Base-by-base conservation (phyloP, 768 basidiomycete species). In the Neoboletus brunneissimus region DNA sequence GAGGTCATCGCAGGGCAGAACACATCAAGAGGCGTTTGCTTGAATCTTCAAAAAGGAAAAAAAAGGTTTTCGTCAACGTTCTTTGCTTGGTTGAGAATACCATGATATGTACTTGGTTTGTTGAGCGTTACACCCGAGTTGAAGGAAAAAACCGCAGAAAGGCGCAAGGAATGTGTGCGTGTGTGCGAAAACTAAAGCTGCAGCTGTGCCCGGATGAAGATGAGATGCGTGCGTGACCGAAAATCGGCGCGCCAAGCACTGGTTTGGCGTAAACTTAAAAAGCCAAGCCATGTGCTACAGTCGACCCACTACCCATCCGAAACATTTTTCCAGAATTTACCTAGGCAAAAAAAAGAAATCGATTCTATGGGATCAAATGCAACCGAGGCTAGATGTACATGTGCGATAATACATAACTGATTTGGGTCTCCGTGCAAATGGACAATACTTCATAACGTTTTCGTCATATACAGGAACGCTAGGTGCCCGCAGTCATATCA, bases 351-450 rank as follows among this genome's bases (percentile, higher is more conserved):
- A 38, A 34, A 48, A 15, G 43, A 43, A 34, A 20, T 46, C 25
- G 34, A 59, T 60, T 71, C 62, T 66, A 56, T 54, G 27, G 15
- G 27, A 48, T 29, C 44, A 20, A 44, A 44, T 69, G 68, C 52
- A 45, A 49, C 27, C 55, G 41, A 42, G 27, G 20, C 54, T 64
- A 71, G 62, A 52, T 64, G 59, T 72, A 72, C 66, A 64, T 59
- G 59, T 62, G 60, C 59, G 32, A 27, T 58, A 58, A 68, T 70
- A 68, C 61, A 70, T 68, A 71, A 53, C 46, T 63, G 59, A 25
- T 37, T 64, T 35, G 38, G 31, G 40, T 54, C 50, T 59, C 44
- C 57, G 64, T 62, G 61, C 55, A 44, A 57, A 56, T 58, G 55
- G 55, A 45, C 58, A 60, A 59, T 71, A 66, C 49, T 56, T 63